Evolutionary conservation across 129 eudicot genomes (phyloP).

Genomic region (Pittosporum tobira): DNA sequence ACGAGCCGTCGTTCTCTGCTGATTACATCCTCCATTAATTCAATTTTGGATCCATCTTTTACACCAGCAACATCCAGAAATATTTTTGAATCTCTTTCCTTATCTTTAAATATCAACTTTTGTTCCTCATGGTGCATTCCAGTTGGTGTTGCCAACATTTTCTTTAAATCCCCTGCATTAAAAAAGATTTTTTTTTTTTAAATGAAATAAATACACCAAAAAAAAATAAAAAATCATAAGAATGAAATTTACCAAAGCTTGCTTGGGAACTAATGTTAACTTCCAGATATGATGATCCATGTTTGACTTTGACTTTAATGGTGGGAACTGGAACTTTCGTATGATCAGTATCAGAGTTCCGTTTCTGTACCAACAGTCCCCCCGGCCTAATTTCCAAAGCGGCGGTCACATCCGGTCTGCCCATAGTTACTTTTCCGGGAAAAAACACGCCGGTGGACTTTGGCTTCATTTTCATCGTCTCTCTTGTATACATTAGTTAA

Average conservation of each 20-base stretch:
- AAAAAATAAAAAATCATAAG: neutral
- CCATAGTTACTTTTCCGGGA: constrained; percentile 23
- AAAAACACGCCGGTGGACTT: constrained; percentile 27
- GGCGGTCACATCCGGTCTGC: constrained; percentile 20
- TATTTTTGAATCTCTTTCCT: constrained; percentile 71
- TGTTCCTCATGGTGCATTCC: constrained; percentile 72
- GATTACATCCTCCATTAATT: constrained; percentile 44
- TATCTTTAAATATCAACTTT: constrained; percentile 61
- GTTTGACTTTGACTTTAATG: constrained; percentile 69
- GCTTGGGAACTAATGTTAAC: constrained; percentile 64
- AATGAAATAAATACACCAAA: neutral
- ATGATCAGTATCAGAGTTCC: constrained; percentile 64
- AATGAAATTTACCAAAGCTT: constrained; percentile 57
- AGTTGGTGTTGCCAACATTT: constrained; percentile 58
- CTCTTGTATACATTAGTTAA: neutral
- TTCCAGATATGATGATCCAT: constrained; percentile 58
- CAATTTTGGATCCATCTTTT: constrained; percentile 65
- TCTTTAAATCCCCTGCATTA: constrained; percentile 75
- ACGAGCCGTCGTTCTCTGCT: constrained; percentile 51
- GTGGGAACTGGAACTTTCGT: constrained; percentile 32
- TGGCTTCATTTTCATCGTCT: constrained; percentile 48
- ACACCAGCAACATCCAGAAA: constrained; percentile 77
- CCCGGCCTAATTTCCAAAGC: constrained; percentile 81
- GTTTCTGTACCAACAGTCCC: constrained; percentile 88
- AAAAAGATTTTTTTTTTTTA: no score